Percentiles rank a stretch among this genome's conserved stretches.
Conservation (phyloP, 2,329 filamentous ascomycete genomes). For the Venturia oleaginea region DNA sequence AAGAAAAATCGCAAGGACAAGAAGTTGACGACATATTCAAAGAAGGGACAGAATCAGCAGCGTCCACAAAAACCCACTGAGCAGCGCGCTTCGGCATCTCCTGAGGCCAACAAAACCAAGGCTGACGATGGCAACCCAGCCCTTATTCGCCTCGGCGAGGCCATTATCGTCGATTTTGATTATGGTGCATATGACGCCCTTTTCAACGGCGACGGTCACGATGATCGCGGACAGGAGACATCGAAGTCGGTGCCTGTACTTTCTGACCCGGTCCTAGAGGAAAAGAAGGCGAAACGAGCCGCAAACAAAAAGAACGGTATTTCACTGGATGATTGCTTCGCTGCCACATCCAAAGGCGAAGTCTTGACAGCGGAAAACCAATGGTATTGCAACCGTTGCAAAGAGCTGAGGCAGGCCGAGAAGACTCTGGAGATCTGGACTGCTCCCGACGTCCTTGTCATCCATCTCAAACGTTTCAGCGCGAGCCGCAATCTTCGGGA, state of each 20-base stretch:
- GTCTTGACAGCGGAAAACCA: constrained; percentile 90
- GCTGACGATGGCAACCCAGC: constrained; percentile 44
- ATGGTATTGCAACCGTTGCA: constrained; percentile 96
- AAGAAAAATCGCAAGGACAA: constrained; percentile 25
- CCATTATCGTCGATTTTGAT: constrained; percentile 79
- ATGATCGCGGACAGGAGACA: constrained; percentile 51
- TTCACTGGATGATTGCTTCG: constrained; percentile 79
- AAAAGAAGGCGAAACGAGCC: constrained; percentile 53
- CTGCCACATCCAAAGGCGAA: constrained; percentile 91
- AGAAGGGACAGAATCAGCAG: constrained; percentile 19
- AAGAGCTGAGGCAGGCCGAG: constrained; percentile 81
- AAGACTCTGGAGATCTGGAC: constrained; percentile 99
- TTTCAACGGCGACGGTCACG: constrained; percentile 46
- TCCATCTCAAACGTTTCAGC: constrained; percentile 93
- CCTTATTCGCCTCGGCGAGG: constrained; percentile 72
- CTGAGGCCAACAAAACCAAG: neutral
- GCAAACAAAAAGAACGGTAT: constrained; percentile 66
- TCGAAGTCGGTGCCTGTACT: constrained; percentile 50
- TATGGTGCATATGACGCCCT: constrained; percentile 59
- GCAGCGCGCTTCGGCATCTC: neutral
- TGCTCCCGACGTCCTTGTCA: constrained; percentile 84
- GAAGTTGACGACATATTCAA: constrained; percentile 19
- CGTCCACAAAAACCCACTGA: constrained; percentile 19
- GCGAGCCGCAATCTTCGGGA: constrained; percentile 72
- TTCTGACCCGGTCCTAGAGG: constrained; percentile 50